Conservation (phyloP, 116 monocot species). For the Zostera marina region DNA sequence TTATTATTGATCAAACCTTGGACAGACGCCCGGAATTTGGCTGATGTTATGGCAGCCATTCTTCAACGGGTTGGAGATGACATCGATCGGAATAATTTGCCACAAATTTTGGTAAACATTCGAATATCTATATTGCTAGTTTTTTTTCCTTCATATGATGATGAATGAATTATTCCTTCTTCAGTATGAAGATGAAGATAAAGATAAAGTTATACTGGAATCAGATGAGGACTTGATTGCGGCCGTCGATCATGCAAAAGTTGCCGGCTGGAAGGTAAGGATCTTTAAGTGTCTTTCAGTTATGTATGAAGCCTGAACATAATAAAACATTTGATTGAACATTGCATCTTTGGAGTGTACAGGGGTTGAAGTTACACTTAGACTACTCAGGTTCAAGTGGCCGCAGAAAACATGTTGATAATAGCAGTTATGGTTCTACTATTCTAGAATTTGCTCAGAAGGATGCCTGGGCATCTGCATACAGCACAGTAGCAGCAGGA, state of each 20-base stretch:
- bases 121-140: not conserved
- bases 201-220: conserved; percentile 72
- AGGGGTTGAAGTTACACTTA: conserved; percentile 67
- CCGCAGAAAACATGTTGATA: conserved; percentile 8
- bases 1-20: not conserved
- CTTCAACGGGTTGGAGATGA: conserved; percentile 72
- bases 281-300: not conserved
- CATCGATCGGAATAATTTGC: conserved; percentile 64
- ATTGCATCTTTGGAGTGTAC: not conserved
- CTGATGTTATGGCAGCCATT: conserved; percentile 66
- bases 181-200: conserved; percentile 93
- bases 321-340: no score
- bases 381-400: conserved; percentile 31
- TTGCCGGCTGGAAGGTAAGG: conserved; percentile 81
- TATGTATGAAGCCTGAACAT: not conserved
- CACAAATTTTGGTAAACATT: conserved; percentile 59
- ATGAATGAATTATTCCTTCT: not conserved
- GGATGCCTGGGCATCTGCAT: conserved; percentile 86
- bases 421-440: conserved; percentile 5
- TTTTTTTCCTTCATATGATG: not conserved
- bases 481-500: conserved; percentile 75
- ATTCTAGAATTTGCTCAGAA: conserved; percentile 29
- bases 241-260: conserved; percentile 69
- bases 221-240: conserved; percentile 77
- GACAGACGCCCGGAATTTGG: conserved; percentile 54